These are phyloP conservation scores for Tylopilus vinaceipallidus DNA, from an alignment of 768 basidiomycete species.

Conservation along the genomic window DNA sequence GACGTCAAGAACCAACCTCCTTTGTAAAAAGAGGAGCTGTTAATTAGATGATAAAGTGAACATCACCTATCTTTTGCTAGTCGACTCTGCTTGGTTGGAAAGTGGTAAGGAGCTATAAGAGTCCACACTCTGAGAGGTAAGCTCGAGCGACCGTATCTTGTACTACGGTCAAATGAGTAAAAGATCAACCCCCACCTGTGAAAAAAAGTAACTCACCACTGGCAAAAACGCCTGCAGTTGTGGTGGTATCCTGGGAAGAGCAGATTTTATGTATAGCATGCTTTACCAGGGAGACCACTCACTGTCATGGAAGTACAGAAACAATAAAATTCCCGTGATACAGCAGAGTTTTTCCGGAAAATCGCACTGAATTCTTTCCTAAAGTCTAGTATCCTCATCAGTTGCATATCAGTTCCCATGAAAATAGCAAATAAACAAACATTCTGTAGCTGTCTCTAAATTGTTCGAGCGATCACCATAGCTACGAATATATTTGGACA, in stretches of 20 bases:
- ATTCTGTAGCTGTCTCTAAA: constrained; percentile 60
- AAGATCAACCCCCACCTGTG: background rate
- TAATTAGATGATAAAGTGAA: no score
- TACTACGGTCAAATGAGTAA: constrained; percentile 41
- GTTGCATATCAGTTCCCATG: background rate
- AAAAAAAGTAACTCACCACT: constrained; percentile 48
- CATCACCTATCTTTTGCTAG: no score
- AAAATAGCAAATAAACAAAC: constrained; percentile 38
- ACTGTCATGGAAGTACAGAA: constrained; percentile 78
- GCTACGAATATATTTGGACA: constrained; percentile 68
- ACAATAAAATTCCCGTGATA: constrained; percentile 72
- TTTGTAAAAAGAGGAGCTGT: no score
- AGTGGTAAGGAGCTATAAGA: constrained; percentile 56
- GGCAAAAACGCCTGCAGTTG: constrained; percentile 73
- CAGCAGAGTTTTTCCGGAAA: constrained; percentile 71
- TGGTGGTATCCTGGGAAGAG: constrained; percentile 55
- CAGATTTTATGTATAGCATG: background rate
- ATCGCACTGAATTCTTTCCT: constrained; percentile 72
- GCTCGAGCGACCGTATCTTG: constrained; percentile 82
- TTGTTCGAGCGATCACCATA: constrained; percentile 70
- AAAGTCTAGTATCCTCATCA: constrained; percentile 45
- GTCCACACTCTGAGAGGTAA: constrained; percentile 69
- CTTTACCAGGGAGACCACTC: constrained; percentile 11
- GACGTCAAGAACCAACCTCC: no score
- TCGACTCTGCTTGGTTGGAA: no score